These are phyloP conservation scores for Scenedesmus sp. DNA, from an alignment of 163 green algal species.

Conservation along the genomic window DNA sequence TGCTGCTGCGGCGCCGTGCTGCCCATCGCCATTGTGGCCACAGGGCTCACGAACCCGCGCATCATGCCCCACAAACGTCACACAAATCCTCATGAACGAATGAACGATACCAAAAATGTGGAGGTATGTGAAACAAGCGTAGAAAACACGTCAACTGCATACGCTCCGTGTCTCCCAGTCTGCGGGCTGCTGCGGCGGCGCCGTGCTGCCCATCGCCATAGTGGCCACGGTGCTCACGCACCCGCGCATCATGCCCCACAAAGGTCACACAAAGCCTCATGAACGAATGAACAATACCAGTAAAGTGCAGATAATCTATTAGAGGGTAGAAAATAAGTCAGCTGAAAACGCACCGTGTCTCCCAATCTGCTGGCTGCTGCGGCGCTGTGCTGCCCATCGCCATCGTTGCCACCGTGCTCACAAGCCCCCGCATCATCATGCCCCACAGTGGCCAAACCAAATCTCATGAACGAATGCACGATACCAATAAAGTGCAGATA, in stretches of 20 bases:
- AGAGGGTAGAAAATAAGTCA: too few species aligned
- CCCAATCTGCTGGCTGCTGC: not conserved
- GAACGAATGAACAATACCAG: too few species aligned
- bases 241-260: slow-evolving; percentile 3
- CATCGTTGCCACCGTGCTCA: not conserved
- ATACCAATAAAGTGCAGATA: too few species aligned
- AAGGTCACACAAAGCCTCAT: too few species aligned
- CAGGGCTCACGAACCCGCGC: not conserved
- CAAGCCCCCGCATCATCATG: not conserved
- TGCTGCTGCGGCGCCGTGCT: not conserved
- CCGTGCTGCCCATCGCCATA: not conserved
- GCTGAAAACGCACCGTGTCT: not conserved
- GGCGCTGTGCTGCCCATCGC: not conserved
- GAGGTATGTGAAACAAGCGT: too few species aligned
- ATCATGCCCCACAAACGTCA: too few species aligned
- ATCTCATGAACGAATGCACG: too few species aligned
- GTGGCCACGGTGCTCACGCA: not conserved
- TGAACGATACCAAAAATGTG: too few species aligned
- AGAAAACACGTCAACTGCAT: too few species aligned
- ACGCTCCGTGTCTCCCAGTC: not conserved
- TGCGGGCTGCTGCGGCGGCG: not conserved
- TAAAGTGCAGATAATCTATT: too few species aligned
- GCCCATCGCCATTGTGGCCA: not conserved
- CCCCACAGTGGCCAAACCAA: too few species aligned
- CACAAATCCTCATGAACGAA: too few species aligned